These are phyloP conservation scores for Penicillium samsonianum DNA, from an alignment of 495 filamentous ascomycete genomes.

Conservation along the genomic window DNA sequence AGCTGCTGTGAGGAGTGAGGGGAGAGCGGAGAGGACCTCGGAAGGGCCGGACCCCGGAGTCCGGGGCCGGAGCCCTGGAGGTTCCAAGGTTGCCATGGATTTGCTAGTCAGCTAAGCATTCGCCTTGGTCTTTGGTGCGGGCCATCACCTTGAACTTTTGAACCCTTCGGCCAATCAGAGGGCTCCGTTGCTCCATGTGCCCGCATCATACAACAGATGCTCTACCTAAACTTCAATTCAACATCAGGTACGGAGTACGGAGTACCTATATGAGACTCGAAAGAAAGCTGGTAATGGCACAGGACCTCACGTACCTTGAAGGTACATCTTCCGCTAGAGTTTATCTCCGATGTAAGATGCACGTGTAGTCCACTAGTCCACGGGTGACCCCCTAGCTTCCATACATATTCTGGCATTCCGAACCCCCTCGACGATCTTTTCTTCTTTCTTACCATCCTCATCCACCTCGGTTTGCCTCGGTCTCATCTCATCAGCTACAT, in stretches of 20 bases:
- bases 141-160: not conserved
- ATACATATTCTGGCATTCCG: not conserved
- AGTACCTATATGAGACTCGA: not conserved
- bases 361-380: too few species aligned
- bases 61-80: too few species aligned
- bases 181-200: not conserved
- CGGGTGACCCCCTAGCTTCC: too few species aligned
- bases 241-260: not conserved
- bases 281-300: not conserved
- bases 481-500: constrained; percentile 2
- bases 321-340: not conserved
- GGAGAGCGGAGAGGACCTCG: too few species aligned
- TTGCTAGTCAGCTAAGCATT: not conserved
- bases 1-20: too few species aligned
- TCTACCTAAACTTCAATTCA: not conserved
- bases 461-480: not conserved
- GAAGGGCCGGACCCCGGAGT: too few species aligned
- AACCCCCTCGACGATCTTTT: not conserved
- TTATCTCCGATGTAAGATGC: constrained; percentile 2
- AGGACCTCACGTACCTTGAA: not conserved
- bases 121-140: not conserved
- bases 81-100: not conserved
- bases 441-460: constrained; percentile 1
- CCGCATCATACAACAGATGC: not conserved
- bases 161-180: not conserved